Conservation (phyloP, 1,284 basidiomycete species). For the Rhodotorula sp. region DNA sequence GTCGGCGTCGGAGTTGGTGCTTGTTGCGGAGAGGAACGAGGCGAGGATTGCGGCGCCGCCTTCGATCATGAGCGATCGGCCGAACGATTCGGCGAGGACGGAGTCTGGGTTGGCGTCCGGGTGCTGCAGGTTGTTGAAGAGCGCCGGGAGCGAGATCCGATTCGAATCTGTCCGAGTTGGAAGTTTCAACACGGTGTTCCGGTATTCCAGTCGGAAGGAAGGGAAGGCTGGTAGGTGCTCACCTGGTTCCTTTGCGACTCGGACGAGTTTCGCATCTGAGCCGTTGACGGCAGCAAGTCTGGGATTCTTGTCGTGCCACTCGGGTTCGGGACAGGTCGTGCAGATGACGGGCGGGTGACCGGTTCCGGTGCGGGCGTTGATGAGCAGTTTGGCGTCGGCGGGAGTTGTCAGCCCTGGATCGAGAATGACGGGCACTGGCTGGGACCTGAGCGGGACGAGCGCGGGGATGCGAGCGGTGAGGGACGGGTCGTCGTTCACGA, state of each 20-base stretch:
- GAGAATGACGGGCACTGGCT: slow-evolving; percentile 80
- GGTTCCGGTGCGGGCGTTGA: slow-evolving; percentile 60
- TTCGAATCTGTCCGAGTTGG: neutral
- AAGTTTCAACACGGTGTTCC: neutral
- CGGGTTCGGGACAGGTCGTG: slow-evolving; percentile 39
- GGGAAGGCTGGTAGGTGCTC: neutral
- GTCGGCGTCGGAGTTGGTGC: neutral
- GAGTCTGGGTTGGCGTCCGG: neutral
- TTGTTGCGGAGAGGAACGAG: slow-evolving; percentile 61
- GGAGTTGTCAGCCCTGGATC: slow-evolving; percentile 72
- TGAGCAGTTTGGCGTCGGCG: slow-evolving; percentile 67
- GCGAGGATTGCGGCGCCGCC: slow-evolving; percentile 82
- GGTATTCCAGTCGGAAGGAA: neutral
- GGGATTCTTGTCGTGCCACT: slow-evolving; percentile 13
- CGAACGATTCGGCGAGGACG: neutral
- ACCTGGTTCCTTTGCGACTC: neutral
- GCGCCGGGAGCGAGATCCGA: neutral
- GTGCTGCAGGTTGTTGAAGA: neutral
- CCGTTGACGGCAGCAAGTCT: slow-evolving; percentile 43
- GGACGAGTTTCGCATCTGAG: slow-evolving; percentile 57
- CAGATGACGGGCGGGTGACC: slow-evolving; percentile 61
- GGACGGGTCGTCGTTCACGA: slow-evolving; percentile 87
- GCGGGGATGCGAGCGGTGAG: slow-evolving; percentile 61
- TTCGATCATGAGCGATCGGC: slow-evolving; percentile 81
- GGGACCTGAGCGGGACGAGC: slow-evolving; percentile 47